Conservation (phyloP, 345 rosid species). For the Corymbia maculata region DNA sequence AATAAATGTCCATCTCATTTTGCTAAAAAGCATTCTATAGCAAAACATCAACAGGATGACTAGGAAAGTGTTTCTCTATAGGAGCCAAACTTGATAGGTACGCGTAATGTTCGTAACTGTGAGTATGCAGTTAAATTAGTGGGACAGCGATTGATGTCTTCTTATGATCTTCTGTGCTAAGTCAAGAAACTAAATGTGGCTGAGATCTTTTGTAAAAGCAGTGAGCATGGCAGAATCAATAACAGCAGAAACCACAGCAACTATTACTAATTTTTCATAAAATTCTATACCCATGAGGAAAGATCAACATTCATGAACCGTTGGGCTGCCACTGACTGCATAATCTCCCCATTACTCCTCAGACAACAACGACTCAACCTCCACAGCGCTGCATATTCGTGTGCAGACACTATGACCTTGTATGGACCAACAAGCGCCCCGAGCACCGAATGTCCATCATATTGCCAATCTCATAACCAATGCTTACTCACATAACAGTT, state of each 20-base stretch:
- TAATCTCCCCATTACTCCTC: not conserved
- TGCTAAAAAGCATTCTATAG: not conserved
- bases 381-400: not conserved
- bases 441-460: not conserved
- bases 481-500: not conserved
- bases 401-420: not conserved
- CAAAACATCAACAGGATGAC: not conserved
- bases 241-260: not conserved
- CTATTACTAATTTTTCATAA: not conserved
- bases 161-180: not conserved
- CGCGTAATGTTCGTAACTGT: not conserved
- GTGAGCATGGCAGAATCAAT: not conserved
- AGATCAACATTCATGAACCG: not conserved
- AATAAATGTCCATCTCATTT: not conserved
- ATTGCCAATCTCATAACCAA: not conserved
- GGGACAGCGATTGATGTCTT: not conserved
- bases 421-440: not conserved
- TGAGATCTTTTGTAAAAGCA: not conserved
- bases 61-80: not conserved
- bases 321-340: not conserved
- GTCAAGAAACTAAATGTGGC: not conserved
- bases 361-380: not conserved
- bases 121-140: not conserved
- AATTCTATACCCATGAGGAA: not conserved
- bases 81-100: not conserved